Evolutionary conservation across 2,329 filamentous ascomycete species (phyloP).

Genomic region (Lachnellula arida): DNA sequence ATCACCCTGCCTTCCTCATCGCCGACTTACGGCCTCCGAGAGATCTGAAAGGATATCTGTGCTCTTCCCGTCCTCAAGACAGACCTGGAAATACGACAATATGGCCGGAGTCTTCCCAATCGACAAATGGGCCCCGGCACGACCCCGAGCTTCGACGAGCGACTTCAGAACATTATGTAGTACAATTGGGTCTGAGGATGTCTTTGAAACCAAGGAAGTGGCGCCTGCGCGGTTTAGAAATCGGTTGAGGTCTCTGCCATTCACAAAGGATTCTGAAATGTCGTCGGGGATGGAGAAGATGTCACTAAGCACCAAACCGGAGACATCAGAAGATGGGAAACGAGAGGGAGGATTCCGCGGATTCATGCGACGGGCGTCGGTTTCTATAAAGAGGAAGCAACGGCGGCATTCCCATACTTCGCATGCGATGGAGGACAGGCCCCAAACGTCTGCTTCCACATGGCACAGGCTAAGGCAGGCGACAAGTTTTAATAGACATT

Average conservation of each 20-base stretch:
- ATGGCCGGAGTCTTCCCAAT: constrained; percentile 38
- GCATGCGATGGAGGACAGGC: constrained; percentile 22
- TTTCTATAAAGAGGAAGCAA: constrained; percentile 28
- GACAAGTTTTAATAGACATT: constrained; percentile 30
- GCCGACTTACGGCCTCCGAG: background rate
- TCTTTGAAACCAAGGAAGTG: constrained; percentile 22
- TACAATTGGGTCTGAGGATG: constrained; percentile 24
- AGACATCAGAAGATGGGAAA: constrained; percentile 14
- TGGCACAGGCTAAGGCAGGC: constrained; percentile 30
- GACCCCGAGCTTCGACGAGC: constrained; percentile 38
- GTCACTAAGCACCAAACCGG: constrained; percentile 5
- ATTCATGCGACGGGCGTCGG: constrained; percentile 29
- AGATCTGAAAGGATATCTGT: background rate
- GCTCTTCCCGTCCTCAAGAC: background rate
- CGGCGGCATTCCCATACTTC: constrained; percentile 29
- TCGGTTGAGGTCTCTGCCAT: constrained; percentile 20
- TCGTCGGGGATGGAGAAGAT: constrained; percentile 6
- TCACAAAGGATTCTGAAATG: constrained; percentile 9
- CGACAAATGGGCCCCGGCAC: constrained; percentile 39
- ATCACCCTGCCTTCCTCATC: background rate
- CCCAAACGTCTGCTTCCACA: constrained; percentile 20
- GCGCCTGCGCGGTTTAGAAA: constrained; percentile 17
- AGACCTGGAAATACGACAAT: background rate
- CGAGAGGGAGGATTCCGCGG: constrained; percentile 21
- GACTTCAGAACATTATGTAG: constrained; percentile 18